Base-by-base conservation (phyloP, 345 rosid genomes). In the Lumnitzera littorea region DNA sequence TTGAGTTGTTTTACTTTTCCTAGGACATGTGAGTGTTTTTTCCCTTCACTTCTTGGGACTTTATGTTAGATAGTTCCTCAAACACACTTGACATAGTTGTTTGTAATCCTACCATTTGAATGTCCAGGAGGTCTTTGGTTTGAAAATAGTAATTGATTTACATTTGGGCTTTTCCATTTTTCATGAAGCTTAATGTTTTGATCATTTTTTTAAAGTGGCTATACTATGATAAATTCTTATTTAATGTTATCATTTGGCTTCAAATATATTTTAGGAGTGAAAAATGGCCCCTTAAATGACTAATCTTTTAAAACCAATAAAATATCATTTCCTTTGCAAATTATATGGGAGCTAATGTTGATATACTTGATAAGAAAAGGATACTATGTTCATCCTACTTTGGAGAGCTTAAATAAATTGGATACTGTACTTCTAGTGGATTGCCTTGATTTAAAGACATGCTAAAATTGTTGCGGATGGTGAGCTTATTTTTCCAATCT, bases 381-480 rank as follows among this genome's bases (percentile, higher is more conserved):
- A 14, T 11, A 14, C 56, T 20, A 23, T 53, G 23, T n/a, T 12
- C 23, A 9, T 16, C 27, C 16, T 55, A 10, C 9, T 24, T 49
- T 56, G 12, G 27, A 62, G 53, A 46, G 49, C 55, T 47, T 23
- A 56, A 41, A 49, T 58, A 36, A 31, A 20, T 69, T 62, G 50
- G 50, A n/a, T 57, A 13, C 54, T 51, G 15, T 49, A 24, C 56
- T 76, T 74, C 64, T 73, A 89, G 96, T 86, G 96, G 96, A 74
- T 89, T 47, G 60, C 88, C 56, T 60, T 86, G 66, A 31, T 82
- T 51, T 76, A 91, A 59, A 82, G 83, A 51, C 91, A 86, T 65
- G 94, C 85, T 43, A 79, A 84, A 71, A 78, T 79, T 23, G 60
- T 89, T 58, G 83, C 74, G 57, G 81, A 84, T 62, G 96, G 84